Conservation (phyloP, 139 green algal species). For the Chlamydomonas asymmetrica region DNA sequence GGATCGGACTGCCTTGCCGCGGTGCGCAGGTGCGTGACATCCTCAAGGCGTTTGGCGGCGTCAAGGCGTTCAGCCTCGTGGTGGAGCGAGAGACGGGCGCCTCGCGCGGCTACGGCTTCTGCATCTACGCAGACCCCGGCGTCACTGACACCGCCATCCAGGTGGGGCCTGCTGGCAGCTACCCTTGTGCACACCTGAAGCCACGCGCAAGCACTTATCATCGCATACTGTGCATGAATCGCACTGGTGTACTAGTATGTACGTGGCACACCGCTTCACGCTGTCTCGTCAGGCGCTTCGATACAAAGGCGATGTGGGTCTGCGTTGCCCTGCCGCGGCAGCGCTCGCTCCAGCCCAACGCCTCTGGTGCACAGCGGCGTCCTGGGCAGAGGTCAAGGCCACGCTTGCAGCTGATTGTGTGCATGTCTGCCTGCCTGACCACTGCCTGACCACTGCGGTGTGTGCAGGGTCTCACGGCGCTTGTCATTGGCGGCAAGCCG, state of each 20-base stretch:
- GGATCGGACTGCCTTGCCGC: neutral
- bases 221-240: neutral
- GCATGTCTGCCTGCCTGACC: too few relatives aligned
- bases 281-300: neutral
- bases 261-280: neutral
- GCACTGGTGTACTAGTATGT: neutral
- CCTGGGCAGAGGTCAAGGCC: too few relatives aligned
- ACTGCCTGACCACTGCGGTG: too few relatives aligned
- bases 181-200: neutral
- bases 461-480: slow-evolving; percentile 37
- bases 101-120: slow-evolving; percentile 43
- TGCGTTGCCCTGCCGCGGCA: neutral
- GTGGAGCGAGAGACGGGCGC: slow-evolving; percentile 34
- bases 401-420: too few relatives aligned
- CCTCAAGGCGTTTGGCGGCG: slow-evolving; percentile 45
- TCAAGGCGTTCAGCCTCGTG: slow-evolving; percentile 53
- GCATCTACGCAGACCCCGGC: slow-evolving; percentile 39
- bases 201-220: neutral
- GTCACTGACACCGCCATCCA: slow-evolving; percentile 33
- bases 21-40: slow-evolving; percentile 39
- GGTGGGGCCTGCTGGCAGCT: slow-evolving; percentile 2
- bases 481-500: slow-evolving; percentile 28
- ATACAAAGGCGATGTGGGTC: neutral
- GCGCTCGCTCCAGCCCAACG: too few relatives aligned
- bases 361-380: too few relatives aligned